Evolutionary conservation across 2,329 filamentous ascomycete species (phyloP).

Genomic region (Neofusicoccum ribis): DNA sequence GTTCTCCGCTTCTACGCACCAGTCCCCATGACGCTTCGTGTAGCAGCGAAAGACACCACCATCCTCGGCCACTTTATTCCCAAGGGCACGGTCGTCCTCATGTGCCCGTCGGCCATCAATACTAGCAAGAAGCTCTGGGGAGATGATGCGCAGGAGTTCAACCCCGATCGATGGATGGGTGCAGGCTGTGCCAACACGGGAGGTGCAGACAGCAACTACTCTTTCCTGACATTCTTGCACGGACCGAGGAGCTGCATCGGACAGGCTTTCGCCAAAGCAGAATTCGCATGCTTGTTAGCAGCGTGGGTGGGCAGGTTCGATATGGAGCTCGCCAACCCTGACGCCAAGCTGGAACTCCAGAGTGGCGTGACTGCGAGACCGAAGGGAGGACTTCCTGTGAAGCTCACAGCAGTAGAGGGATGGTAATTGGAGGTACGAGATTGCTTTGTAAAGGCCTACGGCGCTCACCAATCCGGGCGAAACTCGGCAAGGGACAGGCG

Average conservation of each 20-base stretch:
- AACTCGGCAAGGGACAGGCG: not conserved
- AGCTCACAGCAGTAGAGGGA: constrained; percentile 64
- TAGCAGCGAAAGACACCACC: constrained; percentile 63
- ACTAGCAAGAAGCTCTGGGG: constrained; percentile 72
- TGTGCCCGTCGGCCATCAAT: constrained; percentile 70
- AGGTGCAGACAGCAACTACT: constrained; percentile 73
- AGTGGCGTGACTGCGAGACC: constrained; percentile 72
- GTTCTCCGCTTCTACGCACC: constrained; percentile 72
- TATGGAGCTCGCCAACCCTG: constrained; percentile 54
- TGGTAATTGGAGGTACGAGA: constrained; percentile 51
- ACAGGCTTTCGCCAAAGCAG: constrained; percentile 73
- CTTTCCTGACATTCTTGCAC: constrained; percentile 79
- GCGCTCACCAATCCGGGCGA: constrained; percentile 1
- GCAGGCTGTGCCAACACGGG: constrained; percentile 59
- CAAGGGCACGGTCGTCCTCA: constrained; percentile 67
- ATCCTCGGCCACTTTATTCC: constrained; percentile 67
- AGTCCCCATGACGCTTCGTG: constrained; percentile 69
- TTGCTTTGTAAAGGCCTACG: constrained; percentile 5
- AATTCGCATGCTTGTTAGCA: constrained; percentile 82
- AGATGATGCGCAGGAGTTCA: constrained; percentile 69
- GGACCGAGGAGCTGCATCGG: constrained; percentile 87
- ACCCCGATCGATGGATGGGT: constrained; percentile 62
- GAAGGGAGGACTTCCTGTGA: constrained; percentile 69
- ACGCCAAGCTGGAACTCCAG: constrained; percentile 64
- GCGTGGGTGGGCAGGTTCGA: constrained; percentile 74